A percentile compares a stretch with the other conserved stretches of the same genome.
Evolutionary conservation across 2,329 filamentous ascomycete genomes (phyloP).

Genomic region (Aspergillus spinulosporus): DNA sequence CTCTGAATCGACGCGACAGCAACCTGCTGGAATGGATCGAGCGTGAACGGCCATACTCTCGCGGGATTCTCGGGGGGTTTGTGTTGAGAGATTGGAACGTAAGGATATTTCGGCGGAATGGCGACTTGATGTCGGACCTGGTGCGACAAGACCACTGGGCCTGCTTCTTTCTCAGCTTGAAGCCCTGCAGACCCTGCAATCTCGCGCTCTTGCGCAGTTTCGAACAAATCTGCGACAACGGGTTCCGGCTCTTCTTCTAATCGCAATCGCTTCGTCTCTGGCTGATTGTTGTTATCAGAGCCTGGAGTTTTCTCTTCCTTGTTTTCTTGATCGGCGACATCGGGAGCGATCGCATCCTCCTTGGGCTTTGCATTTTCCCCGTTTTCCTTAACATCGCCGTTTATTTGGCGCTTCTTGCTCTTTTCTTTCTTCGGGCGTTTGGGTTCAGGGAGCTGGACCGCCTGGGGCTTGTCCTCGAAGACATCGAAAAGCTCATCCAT

Average conservation of each 20-base stretch:
- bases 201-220: slow-evolving; percentile 91
- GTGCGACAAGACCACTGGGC: slow-evolving; percentile 77
- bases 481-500: slow-evolving; percentile 84
- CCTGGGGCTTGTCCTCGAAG: slow-evolving; percentile 67
- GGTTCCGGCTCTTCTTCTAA: slow-evolving; percentile 67
- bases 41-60: slow-evolving; percentile 79
- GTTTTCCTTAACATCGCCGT: slow-evolving; percentile 69
- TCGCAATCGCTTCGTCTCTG: slow-evolving; percentile 50
- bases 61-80: slow-evolving; percentile 83
- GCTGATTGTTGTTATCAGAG: slow-evolving; percentile 37
- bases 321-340: slow-evolving; percentile 22
- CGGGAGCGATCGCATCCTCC: slow-evolving; percentile 25
- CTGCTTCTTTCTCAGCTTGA: slow-evolving; percentile 62
- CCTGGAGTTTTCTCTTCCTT: slow-evolving; percentile 21
- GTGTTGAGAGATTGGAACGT: slow-evolving; percentile 92
- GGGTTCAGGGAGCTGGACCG: slow-evolving; percentile 35
- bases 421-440: slow-evolving; percentile 56
- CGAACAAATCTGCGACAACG: slow-evolving; percentile 87
- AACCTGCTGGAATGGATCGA: slow-evolving; percentile 96
- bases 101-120: slow-evolving; percentile 89
- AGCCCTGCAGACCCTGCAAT: slow-evolving; percentile 75
- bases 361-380: slow-evolving; percentile 34
- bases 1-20: slow-evolving; percentile 93
- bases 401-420: slow-evolving; percentile 83
- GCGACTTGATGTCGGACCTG: slow-evolving; percentile 99